phyloP scores from a whole-genome alignment of 805 yeast genomes.

The Monosporozyma servazzii region DNA sequence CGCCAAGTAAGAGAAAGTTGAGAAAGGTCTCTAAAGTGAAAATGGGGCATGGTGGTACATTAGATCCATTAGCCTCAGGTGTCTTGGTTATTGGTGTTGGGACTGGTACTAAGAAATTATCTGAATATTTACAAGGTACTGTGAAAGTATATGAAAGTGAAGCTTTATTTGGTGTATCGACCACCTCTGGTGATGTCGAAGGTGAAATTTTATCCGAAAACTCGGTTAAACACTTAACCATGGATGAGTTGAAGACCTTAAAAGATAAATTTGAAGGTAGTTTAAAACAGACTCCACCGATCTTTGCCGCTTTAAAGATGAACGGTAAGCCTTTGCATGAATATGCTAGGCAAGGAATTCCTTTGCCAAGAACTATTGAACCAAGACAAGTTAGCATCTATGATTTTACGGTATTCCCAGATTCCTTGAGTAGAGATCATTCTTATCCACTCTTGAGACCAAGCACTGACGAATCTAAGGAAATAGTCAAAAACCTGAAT shows the following conservation, averaged over 20 bases:
- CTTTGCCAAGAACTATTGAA: conserved; percentile 77
- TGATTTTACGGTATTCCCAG: conserved; percentile 41
- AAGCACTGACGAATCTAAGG: conserved; percentile 20
- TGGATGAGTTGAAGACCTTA: conserved; percentile 40
- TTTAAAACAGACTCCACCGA: conserved; percentile 85
- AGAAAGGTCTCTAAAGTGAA: conserved; percentile 53
- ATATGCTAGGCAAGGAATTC: conserved; percentile 81
- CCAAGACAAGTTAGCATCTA: conserved; percentile 60
- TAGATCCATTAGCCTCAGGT: conserved; percentile 95
- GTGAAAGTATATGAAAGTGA: conserved; percentile 72
- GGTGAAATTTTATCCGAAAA: conserved; percentile 66
- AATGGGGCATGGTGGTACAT: conserved; percentile 97
- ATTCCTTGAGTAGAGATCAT: conserved; percentile 48
- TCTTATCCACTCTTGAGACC: conserved; percentile 39
- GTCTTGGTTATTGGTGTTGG: conserved; percentile 90
- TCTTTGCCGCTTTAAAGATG: conserved; percentile 88
- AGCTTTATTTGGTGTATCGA: conserved; percentile 80
- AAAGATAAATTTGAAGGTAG: conserved; percentile 68
- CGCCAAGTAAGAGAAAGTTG: conserved; percentile 43
- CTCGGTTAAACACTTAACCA: conserved; percentile 46
- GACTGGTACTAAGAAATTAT: conserved; percentile 74
- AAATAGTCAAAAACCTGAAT: conserved; percentile 24
- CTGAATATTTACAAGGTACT: conserved; percentile 62
- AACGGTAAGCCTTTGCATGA: conserved; percentile 91
- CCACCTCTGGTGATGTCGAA: conserved; percentile 90